phyloP scores from a whole-genome alignment of 163 green algal species.

The Scenedesmus sp. region DNA sequence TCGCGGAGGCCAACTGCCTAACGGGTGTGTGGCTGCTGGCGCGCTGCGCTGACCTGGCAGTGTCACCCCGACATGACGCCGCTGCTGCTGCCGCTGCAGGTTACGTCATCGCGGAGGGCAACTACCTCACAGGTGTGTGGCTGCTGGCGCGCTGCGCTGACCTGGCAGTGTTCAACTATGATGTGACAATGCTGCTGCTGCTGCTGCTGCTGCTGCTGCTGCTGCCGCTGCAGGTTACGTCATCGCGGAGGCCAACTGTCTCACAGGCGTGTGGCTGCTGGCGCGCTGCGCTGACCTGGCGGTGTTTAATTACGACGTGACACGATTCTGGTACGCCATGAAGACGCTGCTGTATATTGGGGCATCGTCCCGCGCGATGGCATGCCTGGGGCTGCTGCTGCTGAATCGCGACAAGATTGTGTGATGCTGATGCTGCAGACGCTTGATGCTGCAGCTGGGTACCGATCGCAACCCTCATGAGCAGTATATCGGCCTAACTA shows the following conservation, averaged over 20 bases:
- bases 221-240: constrained; percentile 16
- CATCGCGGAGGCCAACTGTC: constrained; percentile 65
- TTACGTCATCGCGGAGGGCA: constrained; percentile 63
- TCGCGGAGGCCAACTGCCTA: constrained; percentile 67
- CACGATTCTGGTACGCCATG: constrained; percentile 58
- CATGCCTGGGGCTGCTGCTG: constrained; percentile 24
- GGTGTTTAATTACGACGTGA: constrained; percentile 63
- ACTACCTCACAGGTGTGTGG: constrained; percentile 60
- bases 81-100: neutral
- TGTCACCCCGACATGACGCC: constrained; percentile 54
- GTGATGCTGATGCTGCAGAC: neutral
- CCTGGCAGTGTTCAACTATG: constrained; percentile 61
- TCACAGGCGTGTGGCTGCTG: constrained; percentile 66
- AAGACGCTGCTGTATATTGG: constrained; percentile 60
- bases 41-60: constrained; percentile 70
- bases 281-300: constrained; percentile 75
- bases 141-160: constrained; percentile 75
- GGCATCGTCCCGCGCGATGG: constrained; percentile 26
- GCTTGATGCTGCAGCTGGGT: no score
- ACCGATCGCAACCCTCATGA: no score
- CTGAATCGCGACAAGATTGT: constrained; percentile 29
- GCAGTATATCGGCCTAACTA: no score
- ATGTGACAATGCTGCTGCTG: constrained; percentile 40
- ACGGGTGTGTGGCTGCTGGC: constrained; percentile 66
- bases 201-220: neutral